phyloP scores from a whole-genome alignment of 176 grass and related monocot species.

The Melocanna baccifera region DNA sequence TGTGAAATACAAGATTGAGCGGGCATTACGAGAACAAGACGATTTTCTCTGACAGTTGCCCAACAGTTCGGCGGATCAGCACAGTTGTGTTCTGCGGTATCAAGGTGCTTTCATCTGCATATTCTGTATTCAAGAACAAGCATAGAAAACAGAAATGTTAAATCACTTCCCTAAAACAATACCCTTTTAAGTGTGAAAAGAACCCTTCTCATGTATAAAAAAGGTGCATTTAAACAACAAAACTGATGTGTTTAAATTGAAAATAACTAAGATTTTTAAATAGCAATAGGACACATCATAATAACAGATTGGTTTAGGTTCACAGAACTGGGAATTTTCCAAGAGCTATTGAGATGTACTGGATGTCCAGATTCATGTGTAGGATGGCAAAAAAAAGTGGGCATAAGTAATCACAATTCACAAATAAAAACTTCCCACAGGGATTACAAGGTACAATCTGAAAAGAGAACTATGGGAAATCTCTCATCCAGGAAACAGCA shows the following conservation, averaged over 20 bases:
- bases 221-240: constrained; percentile 13
- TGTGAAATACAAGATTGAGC: neutral
- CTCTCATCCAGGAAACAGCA: neutral
- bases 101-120: constrained; percentile 41
- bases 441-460: neutral
- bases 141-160: constrained; percentile 31
- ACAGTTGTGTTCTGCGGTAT: constrained; percentile 52
- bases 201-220: neutral
- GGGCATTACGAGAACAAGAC: constrained; percentile 21
- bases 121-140: constrained; percentile 54
- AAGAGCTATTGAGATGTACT: neutral
- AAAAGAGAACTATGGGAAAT: neutral
- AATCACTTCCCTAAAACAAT: constrained; percentile 18
- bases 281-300: neutral
- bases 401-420: neutral
- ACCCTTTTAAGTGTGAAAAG: neutral
- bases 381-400: neutral
- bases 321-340: neutral
- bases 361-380: neutral
- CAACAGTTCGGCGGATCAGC: constrained; percentile 38
- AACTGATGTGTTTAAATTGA: neutral
- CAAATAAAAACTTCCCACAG: neutral
- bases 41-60: constrained; percentile 37
- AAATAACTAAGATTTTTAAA: neutral
- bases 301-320: neutral